Base-by-base conservation (phyloP, 306 rosid species). In the Argentina anserina region DNA sequence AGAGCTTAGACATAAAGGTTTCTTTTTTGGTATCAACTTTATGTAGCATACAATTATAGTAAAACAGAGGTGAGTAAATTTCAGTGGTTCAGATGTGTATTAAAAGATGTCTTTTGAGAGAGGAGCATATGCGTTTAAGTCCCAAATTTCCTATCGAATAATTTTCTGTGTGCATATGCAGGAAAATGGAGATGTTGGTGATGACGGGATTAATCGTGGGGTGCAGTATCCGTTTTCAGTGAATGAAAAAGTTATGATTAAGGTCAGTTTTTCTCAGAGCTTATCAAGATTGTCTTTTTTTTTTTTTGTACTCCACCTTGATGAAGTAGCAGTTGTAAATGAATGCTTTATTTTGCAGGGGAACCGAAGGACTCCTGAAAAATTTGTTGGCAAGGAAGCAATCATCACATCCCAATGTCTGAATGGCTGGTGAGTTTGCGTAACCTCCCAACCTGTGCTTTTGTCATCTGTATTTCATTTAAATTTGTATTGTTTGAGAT, bases 331-430 rank as follows among this genome's bases (percentile, higher is more conserved):
- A 67, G 77, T 53, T 58, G 59, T 47, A 69, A 62, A 61, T 61
- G 80, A 79, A 59, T 67, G n/a, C 78, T 80, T 71, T 75, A 69
- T 73, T 81, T 75, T 80, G 72, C 89, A 94, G 99, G 99, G 99
- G 67, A 94, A 94, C 78, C 82, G 86, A 81, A 88, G 99, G 75
- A 94, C 99, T 23, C 97, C 99, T 23, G 99, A 94, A 75, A 94
- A 91, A 86, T 87, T 91, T 87, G 99, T 94, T 78, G 99, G 99
- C 72, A 94, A 94, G 86, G 99, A 94, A 84, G 99, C 99, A 33
- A 83, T 94, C 82, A 94, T 94, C 76, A 94, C 97, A 29, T 91
- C 99, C 65, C 99, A 94, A 83, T 91, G 99, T 85, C 99, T 94
- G 71, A 94, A 94, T 87, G 99, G 99, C 88, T 94, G 99, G 99